Base-by-base conservation (phyloP, 192 early-diverging fungal species). In the Coemansia asiatica region DNA sequence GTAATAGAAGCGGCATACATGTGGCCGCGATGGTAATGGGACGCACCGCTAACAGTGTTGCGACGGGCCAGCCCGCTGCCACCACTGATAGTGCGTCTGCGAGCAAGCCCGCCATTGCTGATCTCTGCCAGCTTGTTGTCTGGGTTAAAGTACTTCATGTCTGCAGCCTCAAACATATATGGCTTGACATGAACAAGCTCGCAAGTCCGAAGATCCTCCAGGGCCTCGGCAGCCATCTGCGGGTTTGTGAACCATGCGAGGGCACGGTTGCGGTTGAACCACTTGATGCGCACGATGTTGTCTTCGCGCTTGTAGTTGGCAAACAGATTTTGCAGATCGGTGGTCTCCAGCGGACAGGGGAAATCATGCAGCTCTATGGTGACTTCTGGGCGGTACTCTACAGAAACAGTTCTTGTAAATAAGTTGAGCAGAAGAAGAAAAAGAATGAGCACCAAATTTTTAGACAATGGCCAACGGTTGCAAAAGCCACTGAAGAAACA, bases 271-370 rank as follows among this genome's bases (percentile, higher is more conserved):
- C 75, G 71, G 72, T 82, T 82, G 63, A 82, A 82, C 80, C 80
- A 82, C 65, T 77, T 76, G 67, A 82, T 82, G 54, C 80, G 60
- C n/a, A 76, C 75, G 40, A 82, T 82, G 75, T 77, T 82, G 71
- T 82, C 75, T 38, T 67, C 72, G 66, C 66, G 67, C 71, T 76
- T 82, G 75, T 82, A 67, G 27, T 50, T 65, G 15, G 50, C 63
- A 60, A 82, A 74, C 49, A 76, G 68, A 49, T 71, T 65, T 44
- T 82, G 80, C 54, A 82, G 59, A 53, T 82, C 80, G 12, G 71
- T 69, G 31, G 80, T 82, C 63, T 77, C 80, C 26, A 82, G 65
- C 27, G 80, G 80, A 35, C 71, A 74, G 28, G 75, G 71, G 25
- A 82, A 82, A 21, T 82, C 80, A 38, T 82, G 75, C 59, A 82